Evolutionary conservation across 176 grass and related monocot genomes (phyloP).

Genomic region (Rhynchospora pubera): DNA sequence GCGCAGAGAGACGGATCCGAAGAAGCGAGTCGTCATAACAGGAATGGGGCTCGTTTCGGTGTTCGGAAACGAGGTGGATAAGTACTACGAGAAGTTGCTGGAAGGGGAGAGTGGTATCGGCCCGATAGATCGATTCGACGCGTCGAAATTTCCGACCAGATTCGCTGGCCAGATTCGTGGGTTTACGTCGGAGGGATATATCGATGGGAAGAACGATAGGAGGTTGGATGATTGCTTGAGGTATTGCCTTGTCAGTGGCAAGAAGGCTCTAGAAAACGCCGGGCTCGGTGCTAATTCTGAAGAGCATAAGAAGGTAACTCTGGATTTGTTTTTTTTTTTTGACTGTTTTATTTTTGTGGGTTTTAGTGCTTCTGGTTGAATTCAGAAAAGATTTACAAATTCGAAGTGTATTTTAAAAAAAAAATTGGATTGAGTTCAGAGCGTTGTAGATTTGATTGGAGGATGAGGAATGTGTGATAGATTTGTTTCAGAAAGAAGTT

Average conservation of each 20-base stretch:
- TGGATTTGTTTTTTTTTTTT: constrained; percentile 12
- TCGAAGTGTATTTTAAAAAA: not conserved
- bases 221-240: constrained; percentile 78
- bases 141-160: constrained; percentile 81
- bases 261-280: constrained; percentile 74
- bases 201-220: constrained; percentile 95
- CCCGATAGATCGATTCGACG: constrained; percentile 87
- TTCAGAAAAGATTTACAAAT: not conserved
- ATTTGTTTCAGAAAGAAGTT: not conserved
- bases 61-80: constrained; percentile 84
- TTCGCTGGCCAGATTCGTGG: constrained; percentile 95
- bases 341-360: not conserved
- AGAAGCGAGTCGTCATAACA: constrained; percentile 92
- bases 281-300: constrained; percentile 37
- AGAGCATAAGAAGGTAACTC: constrained; percentile 49
- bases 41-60: constrained; percentile 93
- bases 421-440: not conserved
- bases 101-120: constrained; percentile 90
- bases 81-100: constrained; percentile 76
- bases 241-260: constrained; percentile 93
- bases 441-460: not conserved
- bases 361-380: not conserved
- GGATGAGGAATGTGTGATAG: not conserved
- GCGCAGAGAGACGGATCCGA: constrained; percentile 81
- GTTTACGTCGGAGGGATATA: constrained; percentile 86